Percentiles rank a stretch among this genome's conserved stretches.
Conservation (phyloP, 176 grass and related monocot genomes). For the Paspalum vaginatum region DNA sequence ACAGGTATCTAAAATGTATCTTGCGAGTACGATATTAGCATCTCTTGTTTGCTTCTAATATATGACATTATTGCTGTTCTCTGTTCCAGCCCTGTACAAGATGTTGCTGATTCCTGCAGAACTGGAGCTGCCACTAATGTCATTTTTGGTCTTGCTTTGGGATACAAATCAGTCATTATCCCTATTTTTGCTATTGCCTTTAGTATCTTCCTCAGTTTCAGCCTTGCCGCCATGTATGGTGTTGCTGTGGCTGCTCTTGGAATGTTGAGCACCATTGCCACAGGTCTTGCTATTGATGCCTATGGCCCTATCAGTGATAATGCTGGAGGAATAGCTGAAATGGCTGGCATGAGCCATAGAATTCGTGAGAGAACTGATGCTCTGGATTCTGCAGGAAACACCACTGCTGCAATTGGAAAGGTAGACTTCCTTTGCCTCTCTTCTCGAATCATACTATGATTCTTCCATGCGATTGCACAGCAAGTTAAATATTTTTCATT, state of each 20-base stretch:
- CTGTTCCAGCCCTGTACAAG: slow-evolving; percentile 61
- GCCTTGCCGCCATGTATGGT: slow-evolving; percentile 73
- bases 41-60: neutral
- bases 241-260: slow-evolving; percentile 70
- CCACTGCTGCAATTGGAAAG: slow-evolving; percentile 55
- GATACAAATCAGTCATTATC: slow-evolving; percentile 72
- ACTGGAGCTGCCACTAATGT: slow-evolving; percentile 75
- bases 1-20: slow-evolving; percentile 38
- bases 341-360: slow-evolving; percentile 67
- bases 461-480: slow-evolving; percentile 1
- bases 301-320: slow-evolving; percentile 73
- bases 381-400: slow-evolving; percentile 56
- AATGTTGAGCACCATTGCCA: slow-evolving; percentile 74
- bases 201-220: slow-evolving; percentile 67
- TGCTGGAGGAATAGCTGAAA: slow-evolving; percentile 71
- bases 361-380: slow-evolving; percentile 64
- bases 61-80: slow-evolving; percentile 22
- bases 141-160: slow-evolving; percentile 65
- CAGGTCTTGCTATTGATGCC: slow-evolving; percentile 65
- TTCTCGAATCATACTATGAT: neutral
- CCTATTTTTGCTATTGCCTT: slow-evolving; percentile 62
- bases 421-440: slow-evolving; percentile 15
- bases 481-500: neutral
- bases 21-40: neutral
- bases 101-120: slow-evolving; percentile 66